Evolutionary conservation across 257 asterid genomes (phyloP).

Genomic region (Fraxinus americana): DNA sequence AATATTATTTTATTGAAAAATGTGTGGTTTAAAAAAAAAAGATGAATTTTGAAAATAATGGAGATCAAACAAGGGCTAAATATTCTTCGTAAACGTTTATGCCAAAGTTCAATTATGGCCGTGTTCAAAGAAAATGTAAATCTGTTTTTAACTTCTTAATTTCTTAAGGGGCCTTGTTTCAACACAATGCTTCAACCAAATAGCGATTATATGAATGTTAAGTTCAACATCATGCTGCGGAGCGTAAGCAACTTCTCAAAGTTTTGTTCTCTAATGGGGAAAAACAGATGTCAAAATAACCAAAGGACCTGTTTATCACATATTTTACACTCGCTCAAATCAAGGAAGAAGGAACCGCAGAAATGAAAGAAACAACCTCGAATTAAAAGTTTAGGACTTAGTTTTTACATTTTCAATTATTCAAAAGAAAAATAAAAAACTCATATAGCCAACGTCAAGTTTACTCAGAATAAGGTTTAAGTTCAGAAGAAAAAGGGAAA

Average conservation of each 20-base stretch:
- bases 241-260: neutral
- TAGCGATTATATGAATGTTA: conserved; percentile 5
- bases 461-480: neutral
- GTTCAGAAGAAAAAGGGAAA: neutral
- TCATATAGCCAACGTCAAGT: neutral
- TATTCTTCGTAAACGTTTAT: neutral
- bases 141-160: neutral
- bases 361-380: conserved; percentile 6
- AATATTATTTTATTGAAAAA: too few species aligned
- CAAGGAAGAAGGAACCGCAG: neutral
- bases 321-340: neutral
- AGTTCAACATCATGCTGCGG: conserved; percentile 5
- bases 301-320: neutral
- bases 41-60: too few species aligned
- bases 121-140: neutral
- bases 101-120: neutral
- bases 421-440: neutral
- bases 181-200: conserved; percentile 13
- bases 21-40: too few species aligned
- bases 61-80: neutral
- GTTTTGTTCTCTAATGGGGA: neutral
- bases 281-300: conserved; percentile 10
- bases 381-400: conserved; percentile 14
- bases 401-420: conserved; percentile 14
- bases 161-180: neutral